Base-by-base conservation (phyloP, 2,329 filamentous ascomycete species). In the Coniosporium tulheliwenetii region DNA sequence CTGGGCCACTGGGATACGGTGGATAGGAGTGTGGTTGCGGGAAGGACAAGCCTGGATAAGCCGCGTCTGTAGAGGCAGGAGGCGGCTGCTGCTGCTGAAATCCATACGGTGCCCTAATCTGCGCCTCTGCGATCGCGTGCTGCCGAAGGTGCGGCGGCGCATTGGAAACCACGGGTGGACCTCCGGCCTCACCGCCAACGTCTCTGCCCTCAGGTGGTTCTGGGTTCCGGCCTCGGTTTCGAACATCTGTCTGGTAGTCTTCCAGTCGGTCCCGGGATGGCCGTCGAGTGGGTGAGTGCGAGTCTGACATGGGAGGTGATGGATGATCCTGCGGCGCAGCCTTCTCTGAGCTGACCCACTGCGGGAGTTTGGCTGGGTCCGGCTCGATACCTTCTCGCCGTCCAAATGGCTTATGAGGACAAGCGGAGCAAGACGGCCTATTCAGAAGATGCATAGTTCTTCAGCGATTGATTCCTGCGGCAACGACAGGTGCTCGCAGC, bases 281-380 rank as follows among this genome's bases (percentile, higher is more conserved):
- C 39, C 56, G 57, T 47, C 53, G 53, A 44, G 52, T 48, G 47
- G 65, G 62, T 45, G 65, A 66, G 43, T 63, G 62, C 50, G 64
- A 59, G 56, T 62, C 63, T 58, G 66, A 69, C 66, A 69, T 69
- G 55, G 65, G 65, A 55, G 65, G n/a, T n/a, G 64, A 68, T 44
- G 63, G 65, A 53, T 67, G 68, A 30, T 10, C 8, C 10, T 8
- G 32, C 10, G 10, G 32, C 10, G 10, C 10, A 12, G 10, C 32
- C n/a, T 13, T 13, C 3, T 10, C 32, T 12, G 32, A 33, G 13
- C 10, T 13, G 8, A 13, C 32, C 10, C 32, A 13, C 32, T 13
- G 32, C 13, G 32, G n/a, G n/a, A 33, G 32, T 4, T 13, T 33
- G 3, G 13, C 10, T 13, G 8, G 13, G 32, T 33, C 10, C 32